Base-by-base conservation (phyloP, 1,284 basidiomycete species). In the Stygiomarasmius scandens region DNA sequence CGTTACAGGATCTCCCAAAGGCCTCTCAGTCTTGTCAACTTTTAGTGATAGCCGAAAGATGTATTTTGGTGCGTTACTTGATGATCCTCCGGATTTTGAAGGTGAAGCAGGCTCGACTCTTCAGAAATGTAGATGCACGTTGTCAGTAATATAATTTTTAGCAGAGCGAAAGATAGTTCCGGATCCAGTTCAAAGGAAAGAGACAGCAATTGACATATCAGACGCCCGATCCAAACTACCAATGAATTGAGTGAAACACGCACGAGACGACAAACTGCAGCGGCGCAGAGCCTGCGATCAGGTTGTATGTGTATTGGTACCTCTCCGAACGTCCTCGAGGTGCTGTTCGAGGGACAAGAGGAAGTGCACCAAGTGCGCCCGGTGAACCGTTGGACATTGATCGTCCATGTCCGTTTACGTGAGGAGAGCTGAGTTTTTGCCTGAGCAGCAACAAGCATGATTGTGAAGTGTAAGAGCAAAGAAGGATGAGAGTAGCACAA, bases 11-110 rank as follows among this genome's bases (percentile, higher is more conserved):
- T 79, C 75, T 49, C 77, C 74, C 16, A 87, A 55, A 12, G 74
- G 69, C 6, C 84, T 74, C 68, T 86, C 82, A 47, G 86, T 73
- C 11, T 77, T 74, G 58, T 82, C 79, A 24, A 75, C 69, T 67
- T 78, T 80, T 61, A 84, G 67, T n/a, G 80, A 78, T 3, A 87
- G 68, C 19, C 75, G 75, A 53, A 87, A 81, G 6, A 70, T 74
- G 64, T 80, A 83, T 60, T 79, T 74, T 29, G 77, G 77, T 12
- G 8, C 16, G 16, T 16, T 19, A 5, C 71, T 64, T 47, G 69
- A 67, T 48, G 77, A 73, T 9, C 71, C 64, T 47, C 69, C 67
- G 47, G 77, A 73, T 60, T 69, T 73, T 65, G 46, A 69, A 14
- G 32, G 32, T 34, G 32, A 8, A 4, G 38, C 67, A 22, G 82